These are phyloP conservation scores for Harringtonia aguacate DNA, from an alignment of 2,329 filamentous ascomycete species.

Conservation along the genomic window DNA sequence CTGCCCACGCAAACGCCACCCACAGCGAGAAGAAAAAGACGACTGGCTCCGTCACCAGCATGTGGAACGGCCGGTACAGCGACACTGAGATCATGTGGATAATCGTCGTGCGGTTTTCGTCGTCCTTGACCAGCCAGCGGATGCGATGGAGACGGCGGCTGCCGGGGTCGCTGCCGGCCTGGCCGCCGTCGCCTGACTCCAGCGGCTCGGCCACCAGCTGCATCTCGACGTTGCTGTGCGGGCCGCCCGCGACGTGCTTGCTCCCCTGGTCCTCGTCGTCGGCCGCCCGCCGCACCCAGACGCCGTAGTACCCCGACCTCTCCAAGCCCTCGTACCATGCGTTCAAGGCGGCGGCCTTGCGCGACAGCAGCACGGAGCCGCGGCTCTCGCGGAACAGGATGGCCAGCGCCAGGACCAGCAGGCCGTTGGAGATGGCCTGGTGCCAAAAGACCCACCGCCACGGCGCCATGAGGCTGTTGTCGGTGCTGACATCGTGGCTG, in stretches of 20 bases:
- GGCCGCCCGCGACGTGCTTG: neutral
- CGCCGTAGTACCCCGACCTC: conserved; percentile 42
- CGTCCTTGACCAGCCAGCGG: conserved; percentile 69
- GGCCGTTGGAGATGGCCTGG: conserved; percentile 59
- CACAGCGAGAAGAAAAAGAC: conserved; percentile 84
- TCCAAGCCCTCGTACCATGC: conserved; percentile 70
- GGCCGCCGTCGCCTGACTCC: neutral
- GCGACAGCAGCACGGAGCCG: conserved; percentile 66
- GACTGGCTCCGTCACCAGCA: conserved; percentile 65
- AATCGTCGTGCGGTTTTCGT: conserved; percentile 64
- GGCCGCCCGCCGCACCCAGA: conserved; percentile 22
- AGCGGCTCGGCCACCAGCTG: no score
- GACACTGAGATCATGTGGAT: conserved; percentile 62
- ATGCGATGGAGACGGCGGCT: conserved; percentile 40
- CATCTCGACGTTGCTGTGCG: neutral
- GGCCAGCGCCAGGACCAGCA: conserved; percentile 53
- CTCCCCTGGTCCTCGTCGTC: conserved; percentile 13
- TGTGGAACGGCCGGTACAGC: conserved; percentile 65
- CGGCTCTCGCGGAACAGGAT: conserved; percentile 73
- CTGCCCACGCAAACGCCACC: conserved; percentile 82
- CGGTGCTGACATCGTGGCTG: conserved; percentile 9
- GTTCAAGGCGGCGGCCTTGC: conserved; percentile 66
- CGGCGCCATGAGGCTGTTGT: conserved; percentile 16
- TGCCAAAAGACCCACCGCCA: conserved; percentile 91
- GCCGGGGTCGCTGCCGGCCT: neutral